Base-by-base conservation (phyloP, 768 basidiomycete species). In the Agaricus subrufescens region DNA sequence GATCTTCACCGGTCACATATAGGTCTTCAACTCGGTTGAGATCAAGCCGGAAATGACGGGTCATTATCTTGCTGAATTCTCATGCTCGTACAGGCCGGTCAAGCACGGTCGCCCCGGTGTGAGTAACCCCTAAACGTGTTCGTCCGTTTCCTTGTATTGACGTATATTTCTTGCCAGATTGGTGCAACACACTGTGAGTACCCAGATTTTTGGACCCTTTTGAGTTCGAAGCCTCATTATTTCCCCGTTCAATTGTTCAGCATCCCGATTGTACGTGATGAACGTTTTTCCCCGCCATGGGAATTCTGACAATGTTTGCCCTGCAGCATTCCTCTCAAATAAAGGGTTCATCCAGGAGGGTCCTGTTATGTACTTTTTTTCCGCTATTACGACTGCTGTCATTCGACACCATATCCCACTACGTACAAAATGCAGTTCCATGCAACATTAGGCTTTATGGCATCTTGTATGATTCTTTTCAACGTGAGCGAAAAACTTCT, bases 21-120 rank as follows among this genome's bases (percentile, higher is more conserved):
- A 92, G 89, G 86, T 88, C 59, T 94, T 94, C 82, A 94, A 93
- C 80, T 87, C 93, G 43, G 94, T 98, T 61, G 96, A 98, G 77
- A 95, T 98, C 81, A 98, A 96, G 81, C 95, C 97, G 62, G 97
- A 99, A 76, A 99, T 99, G 97, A 92, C 90, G 61, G 97, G 97
- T 58, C 95, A 96, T 85, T 98, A 99, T 80, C 94, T 98, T 70
- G 97, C 82, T 61, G 97, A 99, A 78, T 92, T 91, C 78, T 91
- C 91, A 30, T 91, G 91, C 79, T 94, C 96, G 59, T 98, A 97
- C 89, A 84, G 89, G 71, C 96, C 96, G 66, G 96, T 99, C 75
- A 95, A 95, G 82, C 96, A 99, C 82, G 96, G 96, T 84, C 94
- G 96, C 67, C 95, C 97, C 67, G 96, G 96, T 93, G 89, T 94